phyloP scores from a whole-genome alignment of 2,329 filamentous ascomycete genomes.

The Talaromyces sp. region DNA sequence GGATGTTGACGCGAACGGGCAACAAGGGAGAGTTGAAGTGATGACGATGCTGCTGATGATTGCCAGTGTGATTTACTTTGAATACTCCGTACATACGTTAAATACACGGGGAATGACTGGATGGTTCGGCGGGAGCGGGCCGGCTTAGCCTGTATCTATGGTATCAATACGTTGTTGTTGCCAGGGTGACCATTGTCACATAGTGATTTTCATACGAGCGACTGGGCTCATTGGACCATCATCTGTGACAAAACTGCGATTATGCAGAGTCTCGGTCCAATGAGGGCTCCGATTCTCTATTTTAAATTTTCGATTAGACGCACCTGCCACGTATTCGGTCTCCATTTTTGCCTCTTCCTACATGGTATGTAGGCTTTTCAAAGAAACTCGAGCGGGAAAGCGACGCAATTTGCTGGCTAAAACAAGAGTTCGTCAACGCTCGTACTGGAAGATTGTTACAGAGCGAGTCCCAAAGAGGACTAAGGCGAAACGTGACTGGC shows the following conservation, averaged over 20 bases:
- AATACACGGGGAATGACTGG: background rate
- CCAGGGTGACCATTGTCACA: background rate
- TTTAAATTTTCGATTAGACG: background rate
- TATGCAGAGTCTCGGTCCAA: background rate
- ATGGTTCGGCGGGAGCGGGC: conserved; percentile 13
- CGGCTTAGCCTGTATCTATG: background rate
- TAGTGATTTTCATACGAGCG: background rate
- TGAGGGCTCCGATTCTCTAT: background rate
- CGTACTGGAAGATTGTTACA: background rate
- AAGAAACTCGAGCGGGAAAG: no score
- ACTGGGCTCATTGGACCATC: background rate
- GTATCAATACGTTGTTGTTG: background rate
- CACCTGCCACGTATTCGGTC: conserved; percentile 2
- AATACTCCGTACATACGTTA: background rate
- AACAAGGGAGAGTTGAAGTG: background rate
- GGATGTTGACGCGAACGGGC: background rate
- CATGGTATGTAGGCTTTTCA: no score
- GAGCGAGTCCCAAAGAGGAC: background rate
- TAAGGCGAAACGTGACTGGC: conserved; percentile 6
- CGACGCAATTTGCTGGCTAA: background rate
- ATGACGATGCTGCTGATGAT: background rate
- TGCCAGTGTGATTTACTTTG: background rate
- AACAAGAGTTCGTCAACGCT: background rate
- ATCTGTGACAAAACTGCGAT: background rate
- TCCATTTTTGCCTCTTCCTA: background rate